Base-by-base conservation (phyloP, 352 stramenopile species). In the Detonula confervacea region DNA sequence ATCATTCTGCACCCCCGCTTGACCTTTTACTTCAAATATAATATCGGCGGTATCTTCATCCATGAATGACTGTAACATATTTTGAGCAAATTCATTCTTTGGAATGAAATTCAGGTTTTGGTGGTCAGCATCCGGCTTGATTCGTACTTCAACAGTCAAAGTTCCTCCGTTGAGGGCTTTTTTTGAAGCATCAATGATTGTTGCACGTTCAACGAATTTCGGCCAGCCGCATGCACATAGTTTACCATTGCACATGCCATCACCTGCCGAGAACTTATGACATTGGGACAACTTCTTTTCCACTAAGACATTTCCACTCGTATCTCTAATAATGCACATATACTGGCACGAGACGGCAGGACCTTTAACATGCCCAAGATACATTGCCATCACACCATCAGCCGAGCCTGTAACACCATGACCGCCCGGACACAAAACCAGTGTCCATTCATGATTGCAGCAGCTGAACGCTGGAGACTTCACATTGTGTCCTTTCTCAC, bases 11-110 rank as follows among this genome's bases (percentile, higher is more conserved):
- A 1, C 14, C 25, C 25, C 39, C 29, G 22, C 30, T 18, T 5
- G n/a, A 5, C 22, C 42, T 72, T 54, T 12, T 2, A 81, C 73
- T 60, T 81, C 51, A 24, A 81, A 81, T 25, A 44, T 18, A 11
- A 81, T 60, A 57, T 77, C 73, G 18, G 55, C 14, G 16, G 44
- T 61, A 25, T 81, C 46, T 14, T 66, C 55, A 61, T 71, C 46
- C 0, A 37, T 44, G 44, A 81, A 55, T 27, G 35, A 25, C 16
- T 54, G 37, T 6, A 72, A 22, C 30, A 77, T 77, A 11, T 56
- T 54, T 22, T 27, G 24, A 12, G 24, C 27, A 29, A 76, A 59
- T 29, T 51, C 24, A 37, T 81, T 81, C 18, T 54, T 59, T 46
- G 63, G 63, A 44, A 71, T 62, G 46, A 76, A 81, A 39, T 30